Base-by-base conservation (phyloP, 208 protist genomes). In the Trypanosoma congolense region DNA sequence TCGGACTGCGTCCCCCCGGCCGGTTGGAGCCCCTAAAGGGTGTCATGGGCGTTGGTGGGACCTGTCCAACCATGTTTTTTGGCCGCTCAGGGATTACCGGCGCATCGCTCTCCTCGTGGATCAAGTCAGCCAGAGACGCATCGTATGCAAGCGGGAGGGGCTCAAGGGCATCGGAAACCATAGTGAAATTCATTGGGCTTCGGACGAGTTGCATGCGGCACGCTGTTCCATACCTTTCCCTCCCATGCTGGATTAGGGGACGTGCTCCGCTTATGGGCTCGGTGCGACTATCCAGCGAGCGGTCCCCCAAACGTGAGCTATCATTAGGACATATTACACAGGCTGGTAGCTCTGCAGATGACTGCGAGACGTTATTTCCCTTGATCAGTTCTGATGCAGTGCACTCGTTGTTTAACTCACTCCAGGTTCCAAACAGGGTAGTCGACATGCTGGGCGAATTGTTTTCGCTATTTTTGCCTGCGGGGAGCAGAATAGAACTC, bases 141-240 rank as follows among this genome's bases (percentile, higher is more conserved):
- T 25, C 21, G 10, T 47, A n/a, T 18, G 10, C 42, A 47, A 21
- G 42, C 16, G 8, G 42, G 18, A 47, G 21, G 0, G 21, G 18
- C 10, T 47, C 21, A 24, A 18, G n/a, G 16, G 16, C 21, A 47
- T 47, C 21, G 8, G 21, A 47, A 47, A 24, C 42, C 6, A 25
- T 47, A 6, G 33, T 38, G 42, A 47, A 47, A 47, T 47, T 47
- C 42, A 47, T 47, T 6, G 21, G 16, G 10, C 21, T 24, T 47
- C 21, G 42, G 8, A 47, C 42, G 42, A 47, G 10, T 21, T 18
- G 42, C 21, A n/a, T 6, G 42, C 42, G 21, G 18, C 21, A 47
- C 33, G 12, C 33, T 38, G 33, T 38, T 38, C 9, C 9, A 38
- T 38, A 12, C 12, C 12, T 38, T 6, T 38, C 33, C 12, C 12